These are phyloP conservation scores for Naematelia aurantialba DNA, from an alignment of 768 basidiomycete species.

Conservation along the genomic window DNA sequence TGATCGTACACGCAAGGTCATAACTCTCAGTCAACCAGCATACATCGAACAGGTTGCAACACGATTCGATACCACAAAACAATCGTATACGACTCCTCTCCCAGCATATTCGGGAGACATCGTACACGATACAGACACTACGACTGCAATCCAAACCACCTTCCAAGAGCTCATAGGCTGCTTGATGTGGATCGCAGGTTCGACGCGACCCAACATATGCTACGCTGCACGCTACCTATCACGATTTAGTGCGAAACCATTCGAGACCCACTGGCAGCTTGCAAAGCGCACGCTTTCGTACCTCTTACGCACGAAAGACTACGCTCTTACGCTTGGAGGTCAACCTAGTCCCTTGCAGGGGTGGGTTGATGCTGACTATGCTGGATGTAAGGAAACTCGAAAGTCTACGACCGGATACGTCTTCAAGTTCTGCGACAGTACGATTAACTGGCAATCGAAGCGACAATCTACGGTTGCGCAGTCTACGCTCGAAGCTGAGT, in stretches of 20 bases:
- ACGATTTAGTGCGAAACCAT: slow-evolving; percentile 18
- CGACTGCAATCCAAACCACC: no score
- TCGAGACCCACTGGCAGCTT: slow-evolving; percentile 45
- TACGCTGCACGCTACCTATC: slow-evolving; percentile 19
- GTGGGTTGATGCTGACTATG: slow-evolving; percentile 47
- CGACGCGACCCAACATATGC: slow-evolving; percentile 47
- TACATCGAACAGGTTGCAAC: slow-evolving; percentile 22
- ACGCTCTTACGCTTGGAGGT: slow-evolving; percentile 43
- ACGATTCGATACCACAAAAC: slow-evolving; percentile 3
- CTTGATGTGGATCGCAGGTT: slow-evolving; percentile 47
- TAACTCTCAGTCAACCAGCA: slow-evolving; percentile 11
- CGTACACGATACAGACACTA: background rate
- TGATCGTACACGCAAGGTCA: slow-evolving; percentile 2
- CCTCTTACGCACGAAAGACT: slow-evolving; percentile 46
- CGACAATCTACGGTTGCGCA: slow-evolving; percentile 52
- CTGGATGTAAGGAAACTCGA: slow-evolving; percentile 37
- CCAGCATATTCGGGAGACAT: background rate
- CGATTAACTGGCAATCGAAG: slow-evolving; percentile 53
- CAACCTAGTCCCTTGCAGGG: background rate
- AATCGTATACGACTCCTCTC: slow-evolving; percentile 13
- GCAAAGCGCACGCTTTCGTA: slow-evolving; percentile 5
- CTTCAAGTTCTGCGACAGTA: slow-evolving; percentile 48
- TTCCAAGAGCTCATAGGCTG: slow-evolving; percentile 36
- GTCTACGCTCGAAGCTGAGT: slow-evolving; percentile 56
- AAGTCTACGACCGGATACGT: slow-evolving; percentile 50